These are phyloP conservation scores for Dothistroma pini DNA, from an alignment of 2,329 filamentous ascomycete species.

Conservation along the genomic window DNA sequence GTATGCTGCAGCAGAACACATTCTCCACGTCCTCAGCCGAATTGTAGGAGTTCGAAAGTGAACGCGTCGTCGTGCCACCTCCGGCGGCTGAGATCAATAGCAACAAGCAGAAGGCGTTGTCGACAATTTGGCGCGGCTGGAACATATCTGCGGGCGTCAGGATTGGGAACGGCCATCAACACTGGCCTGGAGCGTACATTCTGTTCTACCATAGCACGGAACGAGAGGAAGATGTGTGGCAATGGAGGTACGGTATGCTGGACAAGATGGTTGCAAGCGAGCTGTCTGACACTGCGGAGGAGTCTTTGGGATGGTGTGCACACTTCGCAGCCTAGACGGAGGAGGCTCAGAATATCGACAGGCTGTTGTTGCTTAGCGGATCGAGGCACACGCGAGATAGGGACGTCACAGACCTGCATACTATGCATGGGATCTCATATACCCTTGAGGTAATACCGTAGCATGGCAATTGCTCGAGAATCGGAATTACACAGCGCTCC, in stretches of 20 bases:
- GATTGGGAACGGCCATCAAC: not conserved
- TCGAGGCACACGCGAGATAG: not conserved
- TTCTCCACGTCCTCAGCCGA: too few relatives aligned
- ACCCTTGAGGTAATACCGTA: not conserved
- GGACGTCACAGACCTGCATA: not conserved
- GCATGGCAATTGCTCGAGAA: too few relatives aligned
- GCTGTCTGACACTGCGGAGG: not conserved
- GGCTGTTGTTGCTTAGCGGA: not conserved
- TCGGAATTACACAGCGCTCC: too few relatives aligned
- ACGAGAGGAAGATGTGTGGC: not conserved
- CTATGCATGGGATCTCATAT: not conserved
- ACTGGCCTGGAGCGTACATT: not conserved
- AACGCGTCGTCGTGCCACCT: too few relatives aligned
- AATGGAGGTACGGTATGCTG: not conserved
- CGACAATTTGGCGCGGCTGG: not conserved
- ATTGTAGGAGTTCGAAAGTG: too few relatives aligned
- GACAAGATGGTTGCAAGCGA: not conserved
- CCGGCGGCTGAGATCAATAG: not conserved
- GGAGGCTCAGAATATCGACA: not conserved
- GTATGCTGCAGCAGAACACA: too few relatives aligned
- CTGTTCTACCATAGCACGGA: not conserved
- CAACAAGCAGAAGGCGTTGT: not conserved
- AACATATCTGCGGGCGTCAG: not conserved
- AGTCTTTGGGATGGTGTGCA: not conserved
- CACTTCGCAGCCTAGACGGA: not conserved